Conservation (phyloP, 495 filamentous ascomycete genomes). For the Podospora bellae-mahoneyi region DNA sequence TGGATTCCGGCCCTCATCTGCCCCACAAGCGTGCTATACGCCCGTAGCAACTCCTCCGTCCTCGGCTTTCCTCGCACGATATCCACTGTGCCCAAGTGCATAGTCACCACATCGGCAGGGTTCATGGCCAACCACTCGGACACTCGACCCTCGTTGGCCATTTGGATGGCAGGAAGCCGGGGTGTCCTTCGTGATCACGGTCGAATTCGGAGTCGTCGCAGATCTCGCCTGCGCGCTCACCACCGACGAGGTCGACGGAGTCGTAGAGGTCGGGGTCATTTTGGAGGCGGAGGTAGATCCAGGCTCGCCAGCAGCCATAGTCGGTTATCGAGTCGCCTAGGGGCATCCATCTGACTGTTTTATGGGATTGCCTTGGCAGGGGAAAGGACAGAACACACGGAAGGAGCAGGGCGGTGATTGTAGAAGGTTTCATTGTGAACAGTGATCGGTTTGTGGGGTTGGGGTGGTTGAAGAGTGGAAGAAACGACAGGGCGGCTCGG, state of each 20-base stretch:
- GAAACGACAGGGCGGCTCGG: background rate
- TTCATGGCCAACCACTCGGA: constrained; percentile 48
- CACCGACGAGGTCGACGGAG: constrained; percentile 46
- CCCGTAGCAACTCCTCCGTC: constrained; percentile 41
- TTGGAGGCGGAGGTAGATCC: constrained; percentile 47
- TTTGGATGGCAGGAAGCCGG: constrained; percentile 50
- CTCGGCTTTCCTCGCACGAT: constrained; percentile 46
- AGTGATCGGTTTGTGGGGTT: background rate
- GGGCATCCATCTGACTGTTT: constrained; percentile 43
- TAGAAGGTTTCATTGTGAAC: background rate
- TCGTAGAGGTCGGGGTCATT: constrained; percentile 38
- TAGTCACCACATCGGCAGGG: constrained; percentile 49
- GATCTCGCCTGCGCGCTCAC: constrained; percentile 41
- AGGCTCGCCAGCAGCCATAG: constrained; percentile 48
- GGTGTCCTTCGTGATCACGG: constrained; percentile 52
- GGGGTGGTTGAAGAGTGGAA: background rate
- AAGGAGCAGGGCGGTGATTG: background rate
- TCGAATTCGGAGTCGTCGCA: constrained; percentile 42
- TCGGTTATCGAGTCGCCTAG: constrained; percentile 53
- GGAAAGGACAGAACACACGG: background rate
- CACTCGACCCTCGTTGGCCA: constrained; percentile 47
- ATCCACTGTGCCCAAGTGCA: constrained; percentile 54
- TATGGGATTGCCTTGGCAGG: background rate
- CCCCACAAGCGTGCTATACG: constrained; percentile 45
- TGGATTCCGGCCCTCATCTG: constrained; percentile 47